Conservation (phyloP, 352 stramenopile genomes). For the Pythium pyrilobum region DNA sequence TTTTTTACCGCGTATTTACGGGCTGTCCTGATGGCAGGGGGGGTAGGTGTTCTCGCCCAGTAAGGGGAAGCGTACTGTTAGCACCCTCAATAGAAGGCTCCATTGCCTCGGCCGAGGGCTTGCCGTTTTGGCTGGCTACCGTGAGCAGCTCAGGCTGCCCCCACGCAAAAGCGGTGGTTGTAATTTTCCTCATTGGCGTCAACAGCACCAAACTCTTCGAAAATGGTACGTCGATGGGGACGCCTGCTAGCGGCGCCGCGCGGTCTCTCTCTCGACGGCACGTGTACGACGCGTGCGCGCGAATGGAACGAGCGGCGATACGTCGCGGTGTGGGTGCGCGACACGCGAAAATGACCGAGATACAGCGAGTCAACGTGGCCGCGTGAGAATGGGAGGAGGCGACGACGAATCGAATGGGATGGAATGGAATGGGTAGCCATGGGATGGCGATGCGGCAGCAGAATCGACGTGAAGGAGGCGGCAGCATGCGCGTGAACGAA, state of each 20-base stretch:
- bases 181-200: conserved; percentile 26
- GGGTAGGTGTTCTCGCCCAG: background rate
- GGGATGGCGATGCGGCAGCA: too few species aligned
- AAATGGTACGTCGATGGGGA: conserved; percentile 22
- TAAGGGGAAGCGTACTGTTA: conserved; percentile 4
- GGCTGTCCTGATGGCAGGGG: background rate
- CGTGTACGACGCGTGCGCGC: background rate
- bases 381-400: too few species aligned
- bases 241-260: background rate
- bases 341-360: background rate
- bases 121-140: conserved; percentile 18
- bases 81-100: background rate
- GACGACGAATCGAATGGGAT: too few species aligned
- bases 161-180: conserved; percentile 17
- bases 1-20: conserved; percentile 12
- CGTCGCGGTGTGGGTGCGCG: background rate
- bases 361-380: too few species aligned
- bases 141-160: conserved; percentile 1
- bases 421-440: too few species aligned
- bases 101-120: background rate
- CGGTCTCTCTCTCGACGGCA: background rate
- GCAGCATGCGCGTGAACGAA: too few species aligned
- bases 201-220: conserved; percentile 27
- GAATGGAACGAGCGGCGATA: background rate
- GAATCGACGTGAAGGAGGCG: too few species aligned